Base-by-base conservation (phyloP, 352 stramenopile species). In the Peronospora belbahrii region DNA sequence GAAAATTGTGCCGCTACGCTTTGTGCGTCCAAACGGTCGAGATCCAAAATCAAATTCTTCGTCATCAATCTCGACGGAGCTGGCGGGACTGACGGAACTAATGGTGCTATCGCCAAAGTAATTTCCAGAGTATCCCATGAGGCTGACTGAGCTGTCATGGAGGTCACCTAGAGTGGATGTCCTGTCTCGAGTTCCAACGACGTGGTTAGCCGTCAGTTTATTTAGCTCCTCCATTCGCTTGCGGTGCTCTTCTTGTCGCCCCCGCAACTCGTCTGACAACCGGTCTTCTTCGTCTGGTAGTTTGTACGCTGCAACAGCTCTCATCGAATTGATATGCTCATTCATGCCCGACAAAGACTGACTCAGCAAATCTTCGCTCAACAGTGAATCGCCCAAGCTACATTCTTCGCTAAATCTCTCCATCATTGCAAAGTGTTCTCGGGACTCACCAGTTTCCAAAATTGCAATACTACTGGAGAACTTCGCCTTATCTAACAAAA, bases 191-290 rank as follows among this genome's bases (percentile, higher is more conserved):
- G 59, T 62, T 31, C 72, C 34, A 7, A 58, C 59, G 22, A 67
- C 65, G 27, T 66, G 57, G 14, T 62, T 62, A 11, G 36, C 58
- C 8, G 52, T 42, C 20, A 67, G 17, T 14, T 70, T 53, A n/a
- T 75, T 76, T n/a, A 85, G 62, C 46, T 85, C 70, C 7, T 62
- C 66, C 74, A 85, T 85, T n/a, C 74, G 68, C n/a, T 52, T 64
- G 14, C 46, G 50, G 42, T 85, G 74, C 41, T 83, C 66, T 38
- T 70, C 64, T 46, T 76, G 59, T 11, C 74, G 61, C 42, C 61
- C 63, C 14, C 55, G 58, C 45, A 85, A 52, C 17, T 74, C 60
- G 35, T 80, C 67, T 0, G 69, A 80, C 3, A 35, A 52, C n/a
- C 64, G 69, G 23, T 62, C 45, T 41, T 67, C 49, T 40, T 71